Percentiles rank a stretch among this genome's conserved stretches.
Conservation (phyloP, 495 filamentous ascomycete genomes). For the Amniculicola lignicola region DNA sequence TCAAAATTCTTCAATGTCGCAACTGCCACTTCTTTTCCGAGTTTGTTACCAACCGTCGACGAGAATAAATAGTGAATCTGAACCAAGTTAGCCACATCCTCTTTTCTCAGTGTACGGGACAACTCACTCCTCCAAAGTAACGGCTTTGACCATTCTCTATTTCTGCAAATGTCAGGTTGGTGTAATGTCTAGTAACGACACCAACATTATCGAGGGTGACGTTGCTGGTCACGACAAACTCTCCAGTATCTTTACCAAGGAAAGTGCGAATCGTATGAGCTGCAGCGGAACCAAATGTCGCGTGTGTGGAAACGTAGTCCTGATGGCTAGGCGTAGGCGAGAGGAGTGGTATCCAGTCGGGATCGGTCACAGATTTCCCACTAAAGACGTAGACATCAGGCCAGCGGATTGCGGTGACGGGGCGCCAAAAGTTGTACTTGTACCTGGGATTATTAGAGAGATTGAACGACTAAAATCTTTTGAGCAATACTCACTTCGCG, state of each 20-base stretch:
- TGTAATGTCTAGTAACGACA: conserved; percentile 37
- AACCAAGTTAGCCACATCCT: not conserved
- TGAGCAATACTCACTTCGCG: conserved; percentile 22
- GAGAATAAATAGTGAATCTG: conserved; percentile 42
- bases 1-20: conserved; percentile 17
- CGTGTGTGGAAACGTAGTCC: conserved; percentile 42
- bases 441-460: conserved; percentile 10
- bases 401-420: conserved; percentile 40
- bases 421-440: conserved; percentile 38
- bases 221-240: conserved; percentile 36
- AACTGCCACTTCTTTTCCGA: conserved; percentile 22
- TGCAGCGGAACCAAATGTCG: conserved; percentile 41
- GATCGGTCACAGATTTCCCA: conserved; percentile 28
- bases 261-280: conserved; percentile 32
- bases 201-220: conserved; percentile 37
- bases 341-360: conserved; percentile 39
- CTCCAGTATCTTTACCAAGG: conserved; percentile 32
- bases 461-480: not conserved
- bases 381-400: conserved; percentile 32
- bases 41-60: conserved; percentile 25
- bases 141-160: conserved; percentile 38
- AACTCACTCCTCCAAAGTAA: conserved; percentile 41
- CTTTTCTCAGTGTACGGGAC: not conserved
- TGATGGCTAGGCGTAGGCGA: conserved; percentile 40
- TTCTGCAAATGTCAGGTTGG: conserved; percentile 29